These are phyloP conservation scores for Neofusicoccum sp. DNA, from an alignment of 2,329 filamentous ascomycete species.

Conservation along the genomic window DNA sequence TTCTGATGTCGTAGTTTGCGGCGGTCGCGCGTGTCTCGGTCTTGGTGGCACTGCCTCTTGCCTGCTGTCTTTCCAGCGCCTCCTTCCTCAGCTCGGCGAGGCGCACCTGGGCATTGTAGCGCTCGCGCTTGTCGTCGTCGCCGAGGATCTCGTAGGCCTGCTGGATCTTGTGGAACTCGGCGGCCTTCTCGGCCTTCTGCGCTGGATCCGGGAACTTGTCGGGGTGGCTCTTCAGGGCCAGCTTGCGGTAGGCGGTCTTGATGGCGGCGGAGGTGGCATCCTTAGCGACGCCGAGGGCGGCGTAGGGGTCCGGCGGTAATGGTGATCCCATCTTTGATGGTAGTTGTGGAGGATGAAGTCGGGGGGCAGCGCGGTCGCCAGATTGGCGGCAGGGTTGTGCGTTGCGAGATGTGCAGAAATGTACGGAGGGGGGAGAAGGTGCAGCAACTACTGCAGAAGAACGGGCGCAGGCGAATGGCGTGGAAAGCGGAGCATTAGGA, in stretches of 20 bases:
- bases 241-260: constrained; percentile 77
- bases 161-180: constrained; percentile 90
- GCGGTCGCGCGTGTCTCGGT: constrained; percentile 32
- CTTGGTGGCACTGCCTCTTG: constrained; percentile 21
- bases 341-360: constrained; percentile 24
- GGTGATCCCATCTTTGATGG: constrained; percentile 46
- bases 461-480: neutral
- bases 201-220: constrained; percentile 83
- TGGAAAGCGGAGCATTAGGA: constrained; percentile 3
- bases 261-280: constrained; percentile 71
- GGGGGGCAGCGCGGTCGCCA: constrained; percentile 19
- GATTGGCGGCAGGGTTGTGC: constrained; percentile 16
- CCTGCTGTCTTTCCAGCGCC: constrained; percentile 46
- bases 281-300: constrained; percentile 68
- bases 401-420: constrained; percentile 18
- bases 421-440: constrained; percentile 16
- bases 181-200: constrained; percentile 73
- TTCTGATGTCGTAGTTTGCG: constrained; percentile 25
- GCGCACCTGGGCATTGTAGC: constrained; percentile 75
- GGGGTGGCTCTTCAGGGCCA: constrained; percentile 84
- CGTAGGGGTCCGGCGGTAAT: constrained; percentile 72
- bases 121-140: constrained; percentile 67
- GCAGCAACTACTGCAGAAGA: constrained; percentile 17
- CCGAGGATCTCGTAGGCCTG: constrained; percentile 88
- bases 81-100: constrained; percentile 64